phyloP scores from a whole-genome alignment of 805 yeast genomes.

The Saturnispora zaruensis region DNA sequence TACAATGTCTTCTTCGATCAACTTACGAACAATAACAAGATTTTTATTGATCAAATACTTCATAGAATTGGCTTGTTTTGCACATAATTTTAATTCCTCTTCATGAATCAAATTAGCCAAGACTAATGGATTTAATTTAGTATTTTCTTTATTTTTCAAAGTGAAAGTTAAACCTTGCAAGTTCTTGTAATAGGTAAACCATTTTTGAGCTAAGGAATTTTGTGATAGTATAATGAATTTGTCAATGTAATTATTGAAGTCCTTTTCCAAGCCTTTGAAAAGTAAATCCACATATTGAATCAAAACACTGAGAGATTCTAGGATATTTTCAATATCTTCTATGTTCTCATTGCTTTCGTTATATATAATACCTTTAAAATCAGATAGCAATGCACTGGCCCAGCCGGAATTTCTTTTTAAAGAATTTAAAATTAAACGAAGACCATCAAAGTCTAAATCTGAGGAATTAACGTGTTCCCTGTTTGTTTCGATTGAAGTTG shows the following conservation, averaged over 20 bases:
- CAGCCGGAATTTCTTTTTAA: slow-evolving; percentile 32
- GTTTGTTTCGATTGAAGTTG: slow-evolving; percentile 16
- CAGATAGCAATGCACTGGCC: slow-evolving; percentile 31
- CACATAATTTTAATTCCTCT: slow-evolving; percentile 23
- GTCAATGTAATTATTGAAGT: slow-evolving; percentile 31
- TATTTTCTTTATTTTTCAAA: slow-evolving; percentile 12
- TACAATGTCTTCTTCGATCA: slow-evolving; percentile 32
- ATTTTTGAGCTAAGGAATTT: slow-evolving; percentile 36
- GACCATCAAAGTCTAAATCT: slow-evolving; percentile 28
- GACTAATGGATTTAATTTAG: slow-evolving; percentile 13
- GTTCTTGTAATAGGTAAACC: slow-evolving; percentile 30
- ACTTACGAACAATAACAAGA: slow-evolving; percentile 26
- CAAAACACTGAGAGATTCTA: slow-evolving; percentile 41
- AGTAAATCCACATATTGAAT: slow-evolving; percentile 44
- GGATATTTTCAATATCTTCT: slow-evolving; percentile 34
- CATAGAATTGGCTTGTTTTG: slow-evolving; percentile 25
- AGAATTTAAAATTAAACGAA: slow-evolving; percentile 32
- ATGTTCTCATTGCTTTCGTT: slow-evolving; percentile 15
- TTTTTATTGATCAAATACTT: slow-evolving; percentile 15
- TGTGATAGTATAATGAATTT: slow-evolving; percentile 29
- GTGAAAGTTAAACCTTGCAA: slow-evolving; percentile 23
- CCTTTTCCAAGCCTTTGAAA: slow-evolving; percentile 33
- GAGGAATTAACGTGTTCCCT: slow-evolving; percentile 18
- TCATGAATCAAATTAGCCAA: slow-evolving; percentile 30
- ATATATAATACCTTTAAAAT: slow-evolving; percentile 25